Evolutionary conservation across 1,284 basidiomycete genomes (phyloP), one percentile per base, ranked within the genome.

Genomic region (Ceratobasidium sp.): DNA sequence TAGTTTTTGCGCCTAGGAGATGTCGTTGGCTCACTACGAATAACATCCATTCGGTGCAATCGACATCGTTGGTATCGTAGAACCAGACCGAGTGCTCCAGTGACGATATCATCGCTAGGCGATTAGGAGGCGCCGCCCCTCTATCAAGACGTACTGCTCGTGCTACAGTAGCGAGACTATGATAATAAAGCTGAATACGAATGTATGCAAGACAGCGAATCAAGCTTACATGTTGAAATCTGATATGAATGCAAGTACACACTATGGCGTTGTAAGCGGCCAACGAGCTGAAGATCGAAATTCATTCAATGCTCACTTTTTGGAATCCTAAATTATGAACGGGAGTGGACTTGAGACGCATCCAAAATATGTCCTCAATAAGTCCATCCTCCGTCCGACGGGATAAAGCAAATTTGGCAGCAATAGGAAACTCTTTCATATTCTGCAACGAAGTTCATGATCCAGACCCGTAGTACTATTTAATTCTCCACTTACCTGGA

Each of bases 81-180:
- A 92, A 97, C 85, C 90, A 94, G 77, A 96, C 93, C 40, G 92
- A 89, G 84, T 97, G 96, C 84, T 96, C 95, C 57, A 97, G 86
- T 0, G 93, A 93, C 15, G 93, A 93, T 79, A 89, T 88, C 95
- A 96, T 96, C 38, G 89, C 88, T 26, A 93, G 83, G 6, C 88
- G 86, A 20, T 88, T 84, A 5, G 89, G 87, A 0, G 89, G 90
- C 75, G 86, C 85, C 52, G 85, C 84, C 71, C 82, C 85, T 57
- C 86, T 84, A 79, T 89, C 89, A 23, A 96, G 85, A 0, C 92
- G 91, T 57, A 94, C 86, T 3, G 90, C 89, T 20, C 88, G 89
- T 0, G 89, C 84, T 1, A 91, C 93, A 0, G 90, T 90, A 10
- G 88, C 86, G 78, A 96, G 91, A 80, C 94, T 95, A 74, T 40